These are phyloP conservation scores for Kodamaea sp. DNA, from an alignment of 1,139 yeast species.

Conservation along the genomic window DNA sequence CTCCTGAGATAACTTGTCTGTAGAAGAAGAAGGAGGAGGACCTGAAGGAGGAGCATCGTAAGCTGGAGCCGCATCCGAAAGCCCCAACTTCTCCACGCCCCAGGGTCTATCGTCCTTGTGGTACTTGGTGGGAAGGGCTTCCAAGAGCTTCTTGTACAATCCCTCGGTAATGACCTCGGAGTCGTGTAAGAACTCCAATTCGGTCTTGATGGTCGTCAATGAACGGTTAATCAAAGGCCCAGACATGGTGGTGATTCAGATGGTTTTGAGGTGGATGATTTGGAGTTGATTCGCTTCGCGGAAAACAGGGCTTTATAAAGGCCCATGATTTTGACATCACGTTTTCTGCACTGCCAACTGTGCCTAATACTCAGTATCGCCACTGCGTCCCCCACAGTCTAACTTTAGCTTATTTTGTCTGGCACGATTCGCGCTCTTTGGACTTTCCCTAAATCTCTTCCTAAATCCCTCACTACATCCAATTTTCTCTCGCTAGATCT, in stretches of 20 bases:
- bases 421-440: too few relatives aligned
- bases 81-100: constrained; percentile 42
- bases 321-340: too few relatives aligned
- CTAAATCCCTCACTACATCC: too few relatives aligned
- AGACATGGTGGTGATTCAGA: constrained; percentile 29
- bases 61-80: constrained; percentile 20
- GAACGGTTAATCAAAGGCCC: constrained; percentile 78
- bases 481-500: too few relatives aligned
- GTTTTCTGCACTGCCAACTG: too few relatives aligned
- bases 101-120: constrained; percentile 56
- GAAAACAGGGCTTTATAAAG: too few relatives aligned
- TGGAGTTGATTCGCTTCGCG: neutral
- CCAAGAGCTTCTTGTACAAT: constrained; percentile 52
- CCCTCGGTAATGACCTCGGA: constrained; percentile 70
- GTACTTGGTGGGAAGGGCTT: constrained; percentile 61
- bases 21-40: constrained; percentile 10
- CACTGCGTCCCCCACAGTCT: too few relatives aligned
- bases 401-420: too few relatives aligned
- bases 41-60: constrained; percentile 17
- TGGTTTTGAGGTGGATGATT: neutral
- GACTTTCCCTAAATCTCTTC: too few relatives aligned
- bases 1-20: constrained; percentile 21
- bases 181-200: constrained; percentile 77
- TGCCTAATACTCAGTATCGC: too few relatives aligned
- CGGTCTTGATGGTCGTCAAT: constrained; percentile 70